These are phyloP conservation scores for Tetrahymena malaccensis DNA, from an alignment of 73 alveolate species.

Conservation along the genomic window DNA sequence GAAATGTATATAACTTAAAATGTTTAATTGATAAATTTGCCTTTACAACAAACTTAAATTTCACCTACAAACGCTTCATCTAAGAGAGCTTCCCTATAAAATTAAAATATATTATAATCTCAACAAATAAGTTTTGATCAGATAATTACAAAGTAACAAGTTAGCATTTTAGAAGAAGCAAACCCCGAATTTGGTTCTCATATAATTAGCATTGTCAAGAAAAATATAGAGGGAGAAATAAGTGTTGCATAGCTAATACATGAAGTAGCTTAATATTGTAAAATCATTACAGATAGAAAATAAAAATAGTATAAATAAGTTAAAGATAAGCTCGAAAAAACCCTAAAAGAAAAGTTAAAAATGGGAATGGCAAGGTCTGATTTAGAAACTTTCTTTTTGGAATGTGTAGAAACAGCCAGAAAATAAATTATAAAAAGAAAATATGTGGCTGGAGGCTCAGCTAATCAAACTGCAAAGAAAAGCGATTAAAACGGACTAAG, in stretches of 20 bases:
- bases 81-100: neutral
- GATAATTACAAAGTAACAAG: neutral
- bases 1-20: neutral
- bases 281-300: neutral
- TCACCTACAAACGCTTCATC: neutral
- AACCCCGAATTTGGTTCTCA: neutral
- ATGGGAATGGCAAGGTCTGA: conserved; percentile 52
- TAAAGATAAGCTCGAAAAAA: neutral
- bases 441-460: neutral
- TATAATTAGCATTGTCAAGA: neutral
- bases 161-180: neutral
- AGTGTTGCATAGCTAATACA: neutral
- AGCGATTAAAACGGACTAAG: neutral
- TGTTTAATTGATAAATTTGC: neutral
- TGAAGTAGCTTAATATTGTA: neutral
- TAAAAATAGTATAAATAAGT: neutral
- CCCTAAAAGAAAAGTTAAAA: neutral
- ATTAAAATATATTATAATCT: neutral
- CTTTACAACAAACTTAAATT: neutral
- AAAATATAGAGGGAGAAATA: neutral
- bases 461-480: neutral
- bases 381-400: conserved; percentile 69
- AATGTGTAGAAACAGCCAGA: conserved; percentile 82
- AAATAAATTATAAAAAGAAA: conserved; percentile 68
- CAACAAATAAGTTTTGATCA: neutral